phyloP scores from a whole-genome alignment of 1,139 yeast species.

The Starmera stellimalicola region DNA sequence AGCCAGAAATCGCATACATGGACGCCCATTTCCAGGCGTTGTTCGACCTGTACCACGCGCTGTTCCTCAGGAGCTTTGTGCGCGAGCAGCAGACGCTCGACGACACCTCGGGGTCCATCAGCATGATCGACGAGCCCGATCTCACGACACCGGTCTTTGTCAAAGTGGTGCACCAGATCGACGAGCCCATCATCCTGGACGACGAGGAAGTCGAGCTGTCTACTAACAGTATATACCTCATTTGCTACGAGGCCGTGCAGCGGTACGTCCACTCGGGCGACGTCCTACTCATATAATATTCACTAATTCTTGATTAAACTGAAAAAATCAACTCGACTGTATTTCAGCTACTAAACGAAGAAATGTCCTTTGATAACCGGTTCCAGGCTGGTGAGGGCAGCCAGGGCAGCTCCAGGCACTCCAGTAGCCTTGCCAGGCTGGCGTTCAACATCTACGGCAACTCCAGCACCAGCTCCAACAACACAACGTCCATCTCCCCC shows the following conservation, averaged over 20 bases:
- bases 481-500: conserved; percentile 2
- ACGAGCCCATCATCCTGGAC: conserved; percentile 54
- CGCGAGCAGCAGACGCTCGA: conserved; percentile 59
- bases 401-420: conserved; percentile 6
- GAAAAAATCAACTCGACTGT: neutral
- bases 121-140: conserved; percentile 78
- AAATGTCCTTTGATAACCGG: conserved; percentile 5
- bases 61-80: conserved; percentile 65
- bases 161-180: conserved; percentile 45
- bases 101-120: conserved; percentile 65
- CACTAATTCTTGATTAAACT: neutral
- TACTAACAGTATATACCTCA: conserved; percentile 64
- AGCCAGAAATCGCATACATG: conserved; percentile 57
- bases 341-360: neutral
- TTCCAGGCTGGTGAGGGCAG: conserved; percentile 1
- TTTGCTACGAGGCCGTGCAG: conserved; percentile 52
- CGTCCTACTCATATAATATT: conserved; percentile 28
- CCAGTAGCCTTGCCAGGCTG: conserved; percentile 15
- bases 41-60: conserved; percentile 54
- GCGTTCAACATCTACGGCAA: conserved; percentile 19
- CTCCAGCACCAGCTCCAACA: conserved; percentile 8
- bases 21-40: conserved; percentile 55
- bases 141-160: conserved; percentile 69
- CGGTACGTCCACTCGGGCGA: conserved; percentile 33
- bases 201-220: conserved; percentile 56